Evolutionary conservation across 1,139 yeast genomes (phyloP), one percentile per base, ranked within the genome.

Genomic region (Magnusiomyces suaveolens): DNA sequence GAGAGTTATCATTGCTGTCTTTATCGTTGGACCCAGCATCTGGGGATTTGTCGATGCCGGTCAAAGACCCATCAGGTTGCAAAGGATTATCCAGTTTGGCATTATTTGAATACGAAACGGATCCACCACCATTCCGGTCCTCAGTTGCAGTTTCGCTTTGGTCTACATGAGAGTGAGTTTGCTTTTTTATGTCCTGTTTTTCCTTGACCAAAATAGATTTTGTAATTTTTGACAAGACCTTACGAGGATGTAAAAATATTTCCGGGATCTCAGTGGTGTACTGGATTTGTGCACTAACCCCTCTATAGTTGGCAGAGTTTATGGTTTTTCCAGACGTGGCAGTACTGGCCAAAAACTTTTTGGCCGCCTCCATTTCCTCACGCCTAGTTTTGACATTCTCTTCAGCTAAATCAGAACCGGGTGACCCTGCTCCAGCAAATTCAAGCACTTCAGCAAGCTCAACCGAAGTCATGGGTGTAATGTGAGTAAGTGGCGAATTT

Each of bases 221-320:
- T n/a, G n/a, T n/a, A n/a, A 46, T 2, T 2, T 16, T 29, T 3
- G 38, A 26, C 39, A 46, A 32, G 10, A 46, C 39, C 39, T 46
- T 46, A 2, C 29, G 39, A 20, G 48, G 48, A 16, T 46, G 16
- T 32, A 48, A 16, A 48, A 87, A 87, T 36, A 87, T 85, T 0
- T 94, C 88, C 0, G 96, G 96, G 41, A 88, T 87, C 56, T 78
- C 80, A 46, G 72, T 76, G 36, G 80, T 80, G 65, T 80, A 83
- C 55, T 76, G 72, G 25, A 46, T 4, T 10, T 12, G 43, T 14
- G 8, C 36, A 14, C 36, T 14, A 32, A 8, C 14, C 12, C 36
- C 14, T 32, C 36, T 32, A 8, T 32, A n/a, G 14, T 14, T n/a
- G n/a, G n/a, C n/a, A n/a, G n/a, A n/a, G n/a, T n/a, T n/a, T n/a